These are phyloP conservation scores for Rhytidiadelphus loreus DNA, from an alignment of 225 moss, liverwort and hornwort genomes.

Conservation along the genomic window DNA sequence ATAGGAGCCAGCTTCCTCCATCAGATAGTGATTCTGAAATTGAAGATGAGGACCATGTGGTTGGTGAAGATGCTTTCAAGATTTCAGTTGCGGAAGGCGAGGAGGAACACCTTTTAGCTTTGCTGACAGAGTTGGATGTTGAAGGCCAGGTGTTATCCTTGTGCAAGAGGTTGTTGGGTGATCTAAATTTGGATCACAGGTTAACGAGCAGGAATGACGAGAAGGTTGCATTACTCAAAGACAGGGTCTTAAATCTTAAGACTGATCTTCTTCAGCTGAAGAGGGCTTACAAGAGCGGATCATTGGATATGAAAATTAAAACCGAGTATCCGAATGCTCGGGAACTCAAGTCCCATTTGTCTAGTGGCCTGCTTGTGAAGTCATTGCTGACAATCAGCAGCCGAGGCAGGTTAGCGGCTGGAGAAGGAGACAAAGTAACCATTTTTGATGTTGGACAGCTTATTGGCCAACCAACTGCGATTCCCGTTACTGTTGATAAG, in stretches of 20 bases:
- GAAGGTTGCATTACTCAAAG: slow-evolving; percentile 58
- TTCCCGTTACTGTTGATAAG: slow-evolving; percentile 92
- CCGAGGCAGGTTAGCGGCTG: slow-evolving; percentile 93
- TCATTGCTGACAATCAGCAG: slow-evolving; percentile 92
- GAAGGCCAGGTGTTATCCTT: slow-evolving; percentile 78
- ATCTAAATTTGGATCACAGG: slow-evolving; percentile 69
- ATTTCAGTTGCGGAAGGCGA: slow-evolving; percentile 73
- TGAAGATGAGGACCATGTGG: slow-evolving; percentile 66
- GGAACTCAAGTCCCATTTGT: slow-evolving; percentile 86
- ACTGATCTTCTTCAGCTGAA: slow-evolving; percentile 86
- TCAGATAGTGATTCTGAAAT: slow-evolving; percentile 91
- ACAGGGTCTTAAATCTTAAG: slow-evolving; percentile 51
- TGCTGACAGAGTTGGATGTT: slow-evolving; percentile 63
- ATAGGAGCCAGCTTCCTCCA: slow-evolving; percentile 53
- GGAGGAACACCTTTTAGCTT: slow-evolving; percentile 50
- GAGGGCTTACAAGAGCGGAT: slow-evolving; percentile 97
- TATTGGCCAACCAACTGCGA: slow-evolving; percentile 94
- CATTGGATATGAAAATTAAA: slow-evolving; percentile 99
- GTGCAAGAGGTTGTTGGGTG: slow-evolving; percentile 62
- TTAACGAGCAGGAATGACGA: slow-evolving; percentile 62
- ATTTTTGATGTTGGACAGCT: slow-evolving; percentile 98
- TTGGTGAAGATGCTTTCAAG: slow-evolving; percentile 60
- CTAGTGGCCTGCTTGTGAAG: slow-evolving; percentile 89
- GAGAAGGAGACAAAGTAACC: slow-evolving; percentile 98
- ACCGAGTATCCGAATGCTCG: slow-evolving; percentile 98